Conservation (phyloP, 2,329 filamentous ascomycete species). For the Microdochium trichocladiopsis region DNA sequence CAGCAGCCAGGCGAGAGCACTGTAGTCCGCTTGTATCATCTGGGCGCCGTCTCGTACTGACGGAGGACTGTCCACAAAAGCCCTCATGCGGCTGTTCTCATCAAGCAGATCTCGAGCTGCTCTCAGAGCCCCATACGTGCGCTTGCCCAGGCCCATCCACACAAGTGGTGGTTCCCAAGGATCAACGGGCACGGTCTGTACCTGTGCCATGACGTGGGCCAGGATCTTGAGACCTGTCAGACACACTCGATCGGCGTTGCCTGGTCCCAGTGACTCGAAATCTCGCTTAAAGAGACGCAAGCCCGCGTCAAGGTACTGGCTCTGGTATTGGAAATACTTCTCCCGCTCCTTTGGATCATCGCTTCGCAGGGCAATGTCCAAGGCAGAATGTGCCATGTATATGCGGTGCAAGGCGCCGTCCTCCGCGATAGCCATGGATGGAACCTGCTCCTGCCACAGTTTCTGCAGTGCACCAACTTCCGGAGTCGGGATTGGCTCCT, state of each 20-base stretch:
- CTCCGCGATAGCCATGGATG: conserved; percentile 15
- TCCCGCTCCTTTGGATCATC: conserved; percentile 6
- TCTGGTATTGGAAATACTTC: conserved; percentile 17
- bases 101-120: conserved; percentile 15
- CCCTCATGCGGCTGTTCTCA: conserved; percentile 13
- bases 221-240: conserved; percentile 26
- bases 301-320: conserved; percentile 25
- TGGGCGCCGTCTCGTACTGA: conserved; percentile 19
- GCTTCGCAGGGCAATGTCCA: conserved; percentile 15
- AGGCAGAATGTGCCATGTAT: conserved; percentile 25
- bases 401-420: not conserved
- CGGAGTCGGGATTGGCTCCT: conserved; percentile 15
- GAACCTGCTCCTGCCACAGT: conserved; percentile 24
- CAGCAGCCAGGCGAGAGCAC: conserved; percentile 24
- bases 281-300: conserved; percentile 27
- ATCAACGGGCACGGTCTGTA: conserved; percentile 25
- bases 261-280: conserved; percentile 18
- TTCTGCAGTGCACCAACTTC: conserved; percentile 10
- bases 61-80: conserved; percentile 19
- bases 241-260: conserved; percentile 25
- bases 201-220: conserved; percentile 26
- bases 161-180: conserved; percentile 30
- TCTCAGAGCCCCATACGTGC: conserved; percentile 22
- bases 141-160: conserved; percentile 26
- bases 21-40: conserved; percentile 20